phyloP scores from a whole-genome alignment of 116 monocot species.

The Cymodocea nodosa region DNA sequence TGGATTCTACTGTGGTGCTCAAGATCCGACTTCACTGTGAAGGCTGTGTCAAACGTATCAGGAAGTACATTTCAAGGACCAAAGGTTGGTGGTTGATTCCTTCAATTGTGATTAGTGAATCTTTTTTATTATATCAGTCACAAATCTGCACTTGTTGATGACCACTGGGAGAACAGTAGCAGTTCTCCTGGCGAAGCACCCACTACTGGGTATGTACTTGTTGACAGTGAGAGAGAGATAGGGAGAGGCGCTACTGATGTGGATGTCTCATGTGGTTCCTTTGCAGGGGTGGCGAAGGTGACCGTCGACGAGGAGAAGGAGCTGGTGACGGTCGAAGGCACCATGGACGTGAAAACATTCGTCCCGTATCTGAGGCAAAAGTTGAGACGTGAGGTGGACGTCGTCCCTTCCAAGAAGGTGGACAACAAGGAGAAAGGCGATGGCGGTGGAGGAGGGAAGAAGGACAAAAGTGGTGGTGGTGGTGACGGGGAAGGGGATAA shows the following conservation, averaged over 20 bases:
- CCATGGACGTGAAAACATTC: conserved; percentile 32
- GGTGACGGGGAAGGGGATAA: conserved; percentile 3
- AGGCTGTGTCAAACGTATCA: conserved; percentile 41
- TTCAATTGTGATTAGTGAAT: too few species aligned
- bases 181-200: too few species aligned
- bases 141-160: too few species aligned
- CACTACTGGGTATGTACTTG: too few species aligned
- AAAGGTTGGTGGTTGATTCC: conserved; percentile 37
- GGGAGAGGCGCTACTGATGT: too few species aligned
- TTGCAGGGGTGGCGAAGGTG: conserved; percentile 38
- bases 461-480: conserved; percentile 7
- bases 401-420: conserved; percentile 22
- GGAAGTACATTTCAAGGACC: conserved; percentile 28
- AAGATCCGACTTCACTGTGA: conserved; percentile 49
- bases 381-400: conserved; percentile 29
- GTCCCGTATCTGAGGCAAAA: conserved; percentile 18
- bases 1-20: conserved; percentile 27
- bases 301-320: conserved; percentile 28
- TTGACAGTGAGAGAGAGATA: too few species aligned
- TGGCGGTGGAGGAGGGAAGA: not conserved
- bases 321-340: conserved; percentile 39
- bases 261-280: too few species aligned
- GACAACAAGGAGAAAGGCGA: conserved; percentile 11
- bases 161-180: too few species aligned
- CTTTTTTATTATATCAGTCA: too few species aligned